Percentiles rank a stretch among this genome's conserved stretches.
phyloP scores from a whole-genome alignment of 1,284 basidiomycete genomes.

The Cryptococcus neoformans region DNA sequence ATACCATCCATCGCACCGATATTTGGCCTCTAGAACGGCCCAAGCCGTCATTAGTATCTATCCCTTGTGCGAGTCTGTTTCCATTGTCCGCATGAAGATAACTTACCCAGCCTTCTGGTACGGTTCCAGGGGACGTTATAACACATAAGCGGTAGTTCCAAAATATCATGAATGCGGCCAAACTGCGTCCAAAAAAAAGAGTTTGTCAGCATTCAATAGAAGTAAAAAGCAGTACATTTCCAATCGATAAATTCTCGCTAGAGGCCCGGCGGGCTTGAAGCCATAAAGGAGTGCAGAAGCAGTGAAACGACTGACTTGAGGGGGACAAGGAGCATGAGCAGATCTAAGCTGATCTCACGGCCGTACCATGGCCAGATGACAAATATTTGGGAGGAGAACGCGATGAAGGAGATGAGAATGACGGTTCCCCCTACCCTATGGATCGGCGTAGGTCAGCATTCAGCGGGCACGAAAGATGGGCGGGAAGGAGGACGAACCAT shows the following conservation, averaged over 20 bases:
- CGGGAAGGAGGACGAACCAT: too few relatives aligned
- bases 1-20: conserved; percentile 63
- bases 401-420: conserved; percentile 79
- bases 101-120: conserved; percentile 75
- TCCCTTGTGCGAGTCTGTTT: too few relatives aligned
- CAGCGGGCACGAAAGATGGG: too few relatives aligned
- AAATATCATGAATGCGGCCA: conserved; percentile 69
- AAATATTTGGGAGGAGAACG: conserved; percentile 82
- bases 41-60: too few relatives aligned
- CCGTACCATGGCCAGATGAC: conserved; percentile 92
- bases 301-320: conserved; percentile 69
- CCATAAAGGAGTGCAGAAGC: neutral
- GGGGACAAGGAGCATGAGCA: conserved; percentile 69
- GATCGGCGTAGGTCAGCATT: too few relatives aligned
- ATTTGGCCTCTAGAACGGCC: conserved; percentile 63
- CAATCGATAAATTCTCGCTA: conserved; percentile 2
- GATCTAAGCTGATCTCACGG: conserved; percentile 62
- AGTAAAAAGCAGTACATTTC: neutral
- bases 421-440: conserved; percentile 60
- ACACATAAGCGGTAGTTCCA: conserved; percentile 87
- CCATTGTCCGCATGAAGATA: conserved; percentile 2
- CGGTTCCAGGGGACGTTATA: conserved; percentile 73
- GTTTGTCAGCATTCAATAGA: neutral
- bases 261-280: conserved; percentile 3
- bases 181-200: conserved; percentile 58